Base-by-base conservation (phyloP, 768 basidiomycete species). In the Agrocybe chaxingu region DNA sequence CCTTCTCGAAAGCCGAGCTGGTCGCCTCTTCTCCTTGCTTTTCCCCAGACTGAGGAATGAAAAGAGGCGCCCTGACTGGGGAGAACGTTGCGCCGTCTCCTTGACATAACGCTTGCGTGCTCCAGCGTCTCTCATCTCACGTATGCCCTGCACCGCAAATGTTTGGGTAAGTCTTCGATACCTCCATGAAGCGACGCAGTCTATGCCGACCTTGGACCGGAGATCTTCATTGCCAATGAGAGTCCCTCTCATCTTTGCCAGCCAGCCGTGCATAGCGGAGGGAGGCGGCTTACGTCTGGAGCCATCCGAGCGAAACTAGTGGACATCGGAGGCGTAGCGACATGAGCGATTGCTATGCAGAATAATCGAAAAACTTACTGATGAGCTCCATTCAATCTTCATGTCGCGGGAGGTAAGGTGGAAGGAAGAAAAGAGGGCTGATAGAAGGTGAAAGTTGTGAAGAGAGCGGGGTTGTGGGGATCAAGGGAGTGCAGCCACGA, bases 181-280 rank as follows among this genome's bases (percentile, higher is more conserved):
- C 34, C 12, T 4, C 19, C 13, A 3, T 37, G 19, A 37, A 12
- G 8, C 42, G 24, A 10, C 7, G 19, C 18, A 13, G 8, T 10
- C 7, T 10, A 42, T 42, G 52, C 63, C 41, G 55, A 78, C 80
- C 65, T 69, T 77, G 47, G 63, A 73, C 54, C 86, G 75, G 42
- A 85, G 67, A 13, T 55, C 59, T 61, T 88, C 85, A 60, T 86
- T 73, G 33, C 84, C 85, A 31, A 75, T 61, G 31, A 89, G 70
- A 9, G 87, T 88, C 19, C 86, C 87, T 53, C 87, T 77, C 79
- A 83, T 78, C 66, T 89, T 89, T n/a, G 82, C 80, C 52, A 89
- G 70, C 85, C 87, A 89, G 31, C 87, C 87, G 56, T 89, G 87
- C 65, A 87, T 75, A 8, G 77, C 76, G 5, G 78, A 83, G 37